Evolutionary conservation across 768 basidiomycete species (phyloP), one percentile per base, ranked within the genome.

Genomic region (Panaeolus cyanescens): DNA sequence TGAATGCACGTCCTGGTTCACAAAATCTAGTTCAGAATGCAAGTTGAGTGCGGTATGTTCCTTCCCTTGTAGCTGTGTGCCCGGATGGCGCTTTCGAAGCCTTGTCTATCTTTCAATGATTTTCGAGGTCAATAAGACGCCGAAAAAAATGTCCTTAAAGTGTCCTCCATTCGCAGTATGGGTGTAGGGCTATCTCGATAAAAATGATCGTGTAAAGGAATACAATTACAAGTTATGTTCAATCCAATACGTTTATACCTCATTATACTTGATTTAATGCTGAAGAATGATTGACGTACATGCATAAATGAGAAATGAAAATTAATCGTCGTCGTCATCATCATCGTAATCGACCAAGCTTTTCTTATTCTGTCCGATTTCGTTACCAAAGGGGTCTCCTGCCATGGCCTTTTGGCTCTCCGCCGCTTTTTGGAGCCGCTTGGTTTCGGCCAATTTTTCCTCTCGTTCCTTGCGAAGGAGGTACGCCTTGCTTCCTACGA

Each of bases 401-500:
- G 81, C 79, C 67, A 80, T 73, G 1, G 75, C 74, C 60, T 76
- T 79, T 45, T 79, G 76, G 9, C 76, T 68, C 31, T 85, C 80
- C 25, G 74, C 75, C 15, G 84, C 87, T 68, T 90, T 91, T 67
- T 82, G 84, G 42, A 72, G 82, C 59, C 92, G 79, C 72, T 91
- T 94, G 62, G 83, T 85, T 63, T 85, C 85, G 1, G 87, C 88
- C 67, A 82, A 83, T 58, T 78, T 84, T 67, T 92, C 91, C 59
- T 88, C 86, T 65, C 87, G 88, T n/a, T 80, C 85, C 65, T 85
- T 87, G 71, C 86, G 88, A 20, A 85, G 84, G 25, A 88, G 72
- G 72, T 90, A 95, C 2, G 92, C 90, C 62, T 86, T 89, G 63
- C 88, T 96, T n/a, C 95, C 95, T 12, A 88, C 86, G 5, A 96